Base-by-base conservation (phyloP, 2,329 filamentous ascomycete species). In the Fusarium clavum region DNA sequence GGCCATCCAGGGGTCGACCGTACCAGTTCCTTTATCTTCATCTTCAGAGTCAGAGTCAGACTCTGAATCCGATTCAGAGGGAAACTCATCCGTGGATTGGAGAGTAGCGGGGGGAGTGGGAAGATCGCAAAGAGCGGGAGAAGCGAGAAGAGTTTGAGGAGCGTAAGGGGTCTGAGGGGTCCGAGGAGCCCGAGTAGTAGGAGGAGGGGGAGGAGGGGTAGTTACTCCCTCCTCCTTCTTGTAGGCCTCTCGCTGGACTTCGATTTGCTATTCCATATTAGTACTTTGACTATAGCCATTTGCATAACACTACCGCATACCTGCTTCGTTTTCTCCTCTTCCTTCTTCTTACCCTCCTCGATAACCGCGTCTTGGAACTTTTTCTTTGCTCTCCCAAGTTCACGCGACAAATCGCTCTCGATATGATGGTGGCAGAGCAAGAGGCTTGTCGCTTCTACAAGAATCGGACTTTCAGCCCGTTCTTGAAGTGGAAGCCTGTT, bases 341-440 rank as follows among this genome's bases (percentile, higher is more conserved):
- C 6, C 18, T n/a, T 3, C 9, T 38, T 38, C 34, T 1, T 38
- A 1, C 10, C 34, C 18, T 12, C 34, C 7, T 12, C 34, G 0
- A 0, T 4, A 7, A 1, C 18, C 10, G 18, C 34, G 6, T 38
- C 10, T 0, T 3, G 10, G 1, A 38, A 38, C 34, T 7, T 38
- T 10, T 38, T 1, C 18, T 6, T 38, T 2, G 34, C 34, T 0
- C 7, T n/a, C 34, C n/a, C 34, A 12, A 38, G 34, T 3, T 38
- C 34, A 4, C 1, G 1, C 1, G 34, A n/a, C 1, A 38, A 38
- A 38, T 38, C 3, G 0, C 10, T 7, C 5, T 3, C 8, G 6
- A 30, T 7, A 13, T 38, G 34, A 1, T 11, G 5, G 3, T 11
- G 10, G 6, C 34, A 38, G 18, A 38, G 18, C 18, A 38, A 12